phyloP scores from a whole-genome alignment of 2,329 filamentous ascomycete genomes.

The Fusarium pilosicola region DNA sequence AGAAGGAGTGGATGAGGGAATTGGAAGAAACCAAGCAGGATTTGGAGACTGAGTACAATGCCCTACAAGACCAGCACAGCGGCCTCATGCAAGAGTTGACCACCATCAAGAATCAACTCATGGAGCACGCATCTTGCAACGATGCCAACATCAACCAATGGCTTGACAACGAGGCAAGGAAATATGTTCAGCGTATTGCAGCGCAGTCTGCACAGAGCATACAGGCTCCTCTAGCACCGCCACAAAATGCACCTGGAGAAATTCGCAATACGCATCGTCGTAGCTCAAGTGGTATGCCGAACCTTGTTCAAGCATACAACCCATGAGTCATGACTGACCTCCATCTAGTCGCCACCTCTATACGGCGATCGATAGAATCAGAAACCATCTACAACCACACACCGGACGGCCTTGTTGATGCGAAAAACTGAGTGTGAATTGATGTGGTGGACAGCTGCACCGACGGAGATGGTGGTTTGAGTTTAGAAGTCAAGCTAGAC shows the following conservation, averaged over 20 bases:
- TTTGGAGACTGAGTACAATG: conserved; percentile 56
- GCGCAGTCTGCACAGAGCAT: background rate
- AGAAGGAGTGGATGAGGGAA: conserved; percentile 63
- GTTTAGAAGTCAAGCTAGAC: background rate
- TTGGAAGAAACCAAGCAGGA: conserved; percentile 58
- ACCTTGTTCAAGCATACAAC: background rate
- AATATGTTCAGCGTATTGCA: conserved; percentile 54
- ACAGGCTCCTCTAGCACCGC: background rate
- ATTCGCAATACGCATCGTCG: background rate
- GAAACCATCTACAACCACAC: conserved; percentile 52
- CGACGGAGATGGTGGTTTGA: background rate
- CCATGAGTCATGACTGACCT: background rate
- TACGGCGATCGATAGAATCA: conserved; percentile 10
- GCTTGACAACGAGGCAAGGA: conserved; percentile 62
- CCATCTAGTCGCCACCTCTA: background rate
- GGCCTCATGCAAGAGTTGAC: conserved; percentile 57
- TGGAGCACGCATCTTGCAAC: conserved; percentile 63
- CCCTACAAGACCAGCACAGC: conserved; percentile 56
- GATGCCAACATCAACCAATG: conserved; percentile 64
- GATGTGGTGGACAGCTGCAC: background rate
- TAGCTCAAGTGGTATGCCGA: conserved; percentile 11
- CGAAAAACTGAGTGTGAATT: background rate
- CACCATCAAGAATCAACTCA: conserved; percentile 61
- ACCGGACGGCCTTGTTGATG: conserved; percentile 48
- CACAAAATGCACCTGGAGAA: background rate